Evolutionary conservation across 2,329 filamentous ascomycete genomes (phyloP).

Genomic region (Colletotrichum echinochloae): DNA sequence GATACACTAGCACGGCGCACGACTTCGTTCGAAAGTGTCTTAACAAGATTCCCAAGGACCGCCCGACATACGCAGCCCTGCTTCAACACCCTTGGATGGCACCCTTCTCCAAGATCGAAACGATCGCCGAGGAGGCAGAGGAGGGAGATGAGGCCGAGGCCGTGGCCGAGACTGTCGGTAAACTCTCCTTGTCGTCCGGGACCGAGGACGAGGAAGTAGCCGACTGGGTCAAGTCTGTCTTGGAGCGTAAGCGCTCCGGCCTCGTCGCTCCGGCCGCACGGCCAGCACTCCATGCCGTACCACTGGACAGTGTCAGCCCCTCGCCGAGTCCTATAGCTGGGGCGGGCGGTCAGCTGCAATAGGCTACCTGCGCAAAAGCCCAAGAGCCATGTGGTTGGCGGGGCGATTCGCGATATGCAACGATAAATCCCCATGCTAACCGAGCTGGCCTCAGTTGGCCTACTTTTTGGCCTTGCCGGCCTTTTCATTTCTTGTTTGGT

Average conservation of each 20-base stretch:
- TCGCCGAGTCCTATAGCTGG: slow-evolving; percentile 53
- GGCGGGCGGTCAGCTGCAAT: slow-evolving; percentile 6
- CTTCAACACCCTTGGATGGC: slow-evolving; percentile 91
- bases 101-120: slow-evolving; percentile 79
- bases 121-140: slow-evolving; percentile 77
- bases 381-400: slow-evolving; percentile 37
- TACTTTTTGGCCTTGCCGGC: slow-evolving; percentile 9
- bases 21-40: slow-evolving; percentile 92
- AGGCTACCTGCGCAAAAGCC: slow-evolving; percentile 1
- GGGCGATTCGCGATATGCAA: slow-evolving; percentile 22
- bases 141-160: slow-evolving; percentile 65
- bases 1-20: slow-evolving; percentile 82
- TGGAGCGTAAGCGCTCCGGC: slow-evolving; percentile 75
- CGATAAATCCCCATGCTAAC: slow-evolving; percentile 27
- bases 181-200: slow-evolving; percentile 55
- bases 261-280: slow-evolving; percentile 65
- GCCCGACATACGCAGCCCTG: slow-evolving; percentile 94
- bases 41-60: slow-evolving; percentile 90
- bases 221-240: slow-evolving; percentile 80
- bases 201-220: slow-evolving; percentile 84
- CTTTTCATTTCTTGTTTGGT: slow-evolving; percentile 37
- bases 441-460: slow-evolving; percentile 39
- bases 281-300: slow-evolving; percentile 89
- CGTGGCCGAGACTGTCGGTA: slow-evolving; percentile 58
- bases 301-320: slow-evolving; percentile 79